A percentile compares a stretch with the other conserved stretches of the same genome.
Evolutionary conservation across 73 alveolate genomes (phyloP).

Genomic region (Symbiodinium pilosum): DNA sequence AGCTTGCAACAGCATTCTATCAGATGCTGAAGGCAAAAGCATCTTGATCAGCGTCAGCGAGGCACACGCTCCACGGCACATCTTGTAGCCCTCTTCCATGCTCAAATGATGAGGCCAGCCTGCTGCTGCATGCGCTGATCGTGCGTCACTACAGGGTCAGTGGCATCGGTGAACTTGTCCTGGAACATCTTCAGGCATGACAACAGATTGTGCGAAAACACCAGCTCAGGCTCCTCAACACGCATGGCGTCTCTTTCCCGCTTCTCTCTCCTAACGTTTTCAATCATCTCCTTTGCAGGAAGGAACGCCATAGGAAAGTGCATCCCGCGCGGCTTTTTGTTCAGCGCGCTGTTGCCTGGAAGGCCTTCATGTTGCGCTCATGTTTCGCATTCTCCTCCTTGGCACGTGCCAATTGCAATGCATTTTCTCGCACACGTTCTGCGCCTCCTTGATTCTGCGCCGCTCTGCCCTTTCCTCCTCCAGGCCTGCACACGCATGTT

Average conservation of each 20-base stretch:
- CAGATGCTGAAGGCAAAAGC: too few relatives aligned
- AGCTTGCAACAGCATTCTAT: too few relatives aligned
- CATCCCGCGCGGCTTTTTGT: background rate
- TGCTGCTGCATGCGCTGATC: conserved; percentile 77
- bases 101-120: too few relatives aligned
- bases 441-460: conserved; percentile 94
- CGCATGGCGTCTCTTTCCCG: conserved; percentile 94
- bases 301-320: background rate
- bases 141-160: conserved; percentile 45
- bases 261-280: conserved; percentile 95
- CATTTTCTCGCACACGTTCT: background rate
- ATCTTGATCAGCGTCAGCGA: too few relatives aligned
- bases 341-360: conserved; percentile 93
- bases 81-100: too few relatives aligned
- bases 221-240: conserved; percentile 4
- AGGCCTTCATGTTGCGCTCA: conserved; percentile 97
- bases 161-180: conserved; percentile 83
- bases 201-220: background rate
- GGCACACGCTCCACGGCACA: too few relatives aligned
- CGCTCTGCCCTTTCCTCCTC: conserved; percentile 98
- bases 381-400: conserved; percentile 98
- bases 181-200: background rate
- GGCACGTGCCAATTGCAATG: background rate
- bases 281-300: conserved; percentile 94
- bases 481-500: conserved; percentile 96